phyloP scores from a whole-genome alignment of 1,284 basidiomycete genomes.

The Peniophora sp. region DNA sequence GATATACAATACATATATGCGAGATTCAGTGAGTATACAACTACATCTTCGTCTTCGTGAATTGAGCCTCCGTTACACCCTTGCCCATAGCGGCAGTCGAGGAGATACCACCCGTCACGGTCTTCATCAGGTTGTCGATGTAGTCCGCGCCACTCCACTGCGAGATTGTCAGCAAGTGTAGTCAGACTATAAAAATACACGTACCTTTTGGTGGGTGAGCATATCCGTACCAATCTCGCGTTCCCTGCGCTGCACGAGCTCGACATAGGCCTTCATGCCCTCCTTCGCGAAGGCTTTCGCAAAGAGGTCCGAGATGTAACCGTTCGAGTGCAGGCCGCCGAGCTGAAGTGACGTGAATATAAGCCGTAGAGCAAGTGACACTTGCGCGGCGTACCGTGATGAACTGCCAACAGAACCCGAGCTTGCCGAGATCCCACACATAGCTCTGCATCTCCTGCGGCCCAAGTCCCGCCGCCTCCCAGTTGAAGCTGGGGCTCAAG shows the following conservation, averaged over 20 bases:
- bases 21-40: too few relatives aligned
- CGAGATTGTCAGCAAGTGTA: conserved; percentile 9
- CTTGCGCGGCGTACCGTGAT: conserved; percentile 67
- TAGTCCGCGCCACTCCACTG: conserved; percentile 95
- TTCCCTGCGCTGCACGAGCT: conserved; percentile 80
- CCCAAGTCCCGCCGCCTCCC: conserved; percentile 85
- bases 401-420: conserved; percentile 97
- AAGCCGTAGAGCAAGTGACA: not conserved
- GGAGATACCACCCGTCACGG: conserved; percentile 91
- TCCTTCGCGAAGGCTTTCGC: conserved; percentile 84
- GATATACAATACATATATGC: too few relatives aligned
- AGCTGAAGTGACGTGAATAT: conserved; percentile 42
- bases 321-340: conserved; percentile 94
- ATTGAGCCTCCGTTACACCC: conserved; percentile 90
- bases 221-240: conserved; percentile 89
- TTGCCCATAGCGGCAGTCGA: conserved; percentile 94
- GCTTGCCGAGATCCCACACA: conserved; percentile 90
- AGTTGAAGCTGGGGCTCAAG: conserved; percentile 88
- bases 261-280: conserved; percentile 89
- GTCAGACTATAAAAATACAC: conserved; percentile 9
- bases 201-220: conserved; percentile 79
- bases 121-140: conserved; percentile 87
- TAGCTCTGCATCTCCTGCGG: conserved; percentile 84
- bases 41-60: conserved; percentile 51
- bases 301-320: conserved; percentile 93